These are phyloP conservation scores for Pythium oligandrum DNA, from an alignment of 352 stramenopile genomes.

Conservation along the genomic window DNA sequence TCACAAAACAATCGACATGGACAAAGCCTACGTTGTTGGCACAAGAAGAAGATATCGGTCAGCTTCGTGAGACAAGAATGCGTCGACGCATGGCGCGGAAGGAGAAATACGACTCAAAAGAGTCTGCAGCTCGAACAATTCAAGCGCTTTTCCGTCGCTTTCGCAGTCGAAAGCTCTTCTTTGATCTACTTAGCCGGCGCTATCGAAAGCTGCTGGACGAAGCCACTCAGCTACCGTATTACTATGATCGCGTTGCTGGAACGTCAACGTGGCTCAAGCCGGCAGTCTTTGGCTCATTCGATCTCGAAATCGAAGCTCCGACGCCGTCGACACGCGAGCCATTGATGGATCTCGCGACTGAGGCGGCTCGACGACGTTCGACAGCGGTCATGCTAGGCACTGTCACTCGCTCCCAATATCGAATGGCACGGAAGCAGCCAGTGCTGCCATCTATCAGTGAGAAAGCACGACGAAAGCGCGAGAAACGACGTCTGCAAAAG, in stretches of 20 bases:
- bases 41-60: slow-evolving; percentile 6
- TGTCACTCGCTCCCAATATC: not conserved
- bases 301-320: slow-evolving; percentile 34
- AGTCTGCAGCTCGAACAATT: slow-evolving; percentile 50
- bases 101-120: slow-evolving; percentile 18
- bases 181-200: slow-evolving; percentile 34
- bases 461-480: slow-evolving; percentile 48
- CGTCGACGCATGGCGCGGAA: not conserved
- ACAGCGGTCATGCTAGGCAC: too few relatives aligned
- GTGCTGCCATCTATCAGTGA: slow-evolving; percentile 33
- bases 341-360: not conserved
- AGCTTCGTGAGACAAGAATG: slow-evolving; percentile 1
- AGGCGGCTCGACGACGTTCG: too few relatives aligned
- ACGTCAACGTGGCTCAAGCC: slow-evolving; percentile 62
- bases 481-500: slow-evolving; percentile 56
- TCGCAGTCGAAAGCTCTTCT: slow-evolving; percentile 31
- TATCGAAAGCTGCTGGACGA: slow-evolving; percentile 63
- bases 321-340: slow-evolving; percentile 5
- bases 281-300: slow-evolving; percentile 38
- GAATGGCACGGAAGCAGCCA: slow-evolving; percentile 12
- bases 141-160: slow-evolving; percentile 59
- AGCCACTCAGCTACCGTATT: slow-evolving; percentile 36
- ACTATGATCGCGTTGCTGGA: slow-evolving; percentile 55
- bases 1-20: slow-evolving; percentile 67
- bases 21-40: slow-evolving; percentile 46